phyloP scores from a whole-genome alignment of 2,329 filamentous ascomycete genomes.

The Cladobotryum protrusum region DNA sequence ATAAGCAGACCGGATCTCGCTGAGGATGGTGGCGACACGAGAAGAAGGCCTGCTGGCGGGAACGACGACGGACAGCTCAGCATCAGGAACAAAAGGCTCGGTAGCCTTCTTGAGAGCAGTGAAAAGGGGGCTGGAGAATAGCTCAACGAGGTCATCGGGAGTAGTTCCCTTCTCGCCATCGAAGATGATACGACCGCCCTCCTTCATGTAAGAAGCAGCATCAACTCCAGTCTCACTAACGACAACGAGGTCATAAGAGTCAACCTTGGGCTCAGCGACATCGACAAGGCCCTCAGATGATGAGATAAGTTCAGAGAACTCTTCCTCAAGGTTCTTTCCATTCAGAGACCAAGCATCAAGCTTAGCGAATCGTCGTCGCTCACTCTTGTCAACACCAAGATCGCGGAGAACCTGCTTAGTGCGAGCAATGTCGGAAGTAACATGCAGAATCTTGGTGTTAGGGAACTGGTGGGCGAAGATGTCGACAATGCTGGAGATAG shows the following conservation, averaged over 20 bases:
- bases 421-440: conserved; percentile 14
- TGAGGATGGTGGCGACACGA: conserved; percentile 12
- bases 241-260: conserved; percentile 16
- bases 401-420: conserved; percentile 11
- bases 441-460: conserved; percentile 18
- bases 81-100: not conserved
- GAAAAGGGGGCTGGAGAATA: conserved; percentile 12
- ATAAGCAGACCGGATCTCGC: conserved; percentile 10
- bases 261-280: conserved; percentile 12
- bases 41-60: conserved; percentile 12
- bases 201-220: conserved; percentile 14
- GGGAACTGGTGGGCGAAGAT: conserved; percentile 21
- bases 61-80: conserved; percentile 15
- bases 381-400: conserved; percentile 14
- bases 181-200: conserved; percentile 45
- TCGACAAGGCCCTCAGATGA: conserved; percentile 11
- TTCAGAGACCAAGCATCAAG: conserved; percentile 16
- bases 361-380: conserved; percentile 17
- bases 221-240: conserved; percentile 16
- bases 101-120: conserved; percentile 12
- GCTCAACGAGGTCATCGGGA: conserved; percentile 9
- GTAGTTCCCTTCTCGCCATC: conserved; percentile 13
- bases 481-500: conserved; percentile 15
- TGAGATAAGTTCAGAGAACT: conserved; percentile 8
- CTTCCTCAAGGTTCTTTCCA: conserved; percentile 9